Conservation (phyloP, 768 basidiomycete genomes). For the Xanthoconium purpureum region DNA sequence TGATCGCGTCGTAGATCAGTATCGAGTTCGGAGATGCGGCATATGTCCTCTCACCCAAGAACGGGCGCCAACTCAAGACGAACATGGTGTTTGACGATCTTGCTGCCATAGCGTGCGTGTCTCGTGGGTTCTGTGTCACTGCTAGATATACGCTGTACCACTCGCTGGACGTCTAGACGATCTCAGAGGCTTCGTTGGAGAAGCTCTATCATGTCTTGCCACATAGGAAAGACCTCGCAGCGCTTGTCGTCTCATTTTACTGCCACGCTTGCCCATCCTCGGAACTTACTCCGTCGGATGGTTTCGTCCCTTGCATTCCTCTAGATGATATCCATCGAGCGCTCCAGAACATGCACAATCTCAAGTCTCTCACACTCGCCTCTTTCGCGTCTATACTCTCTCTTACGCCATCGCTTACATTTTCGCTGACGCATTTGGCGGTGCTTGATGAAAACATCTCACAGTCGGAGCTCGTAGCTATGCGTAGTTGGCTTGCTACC, state of each 20-base stretch:
- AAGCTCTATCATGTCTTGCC: slow-evolving; percentile 23
- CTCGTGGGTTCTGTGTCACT: slow-evolving; percentile 18
- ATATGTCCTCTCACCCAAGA: slow-evolving; percentile 82
- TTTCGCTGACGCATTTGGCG: slow-evolving; percentile 26
- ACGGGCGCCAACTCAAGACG: slow-evolving; percentile 60
- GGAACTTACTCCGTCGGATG: slow-evolving; percentile 5
- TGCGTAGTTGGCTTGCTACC: slow-evolving; percentile 24
- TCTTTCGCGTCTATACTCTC: slow-evolving; percentile 25
- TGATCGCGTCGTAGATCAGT: slow-evolving; percentile 62
- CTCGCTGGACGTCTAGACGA: slow-evolving; percentile 17
- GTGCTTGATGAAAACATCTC: slow-evolving; percentile 27
- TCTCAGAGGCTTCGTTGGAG: slow-evolving; percentile 10
- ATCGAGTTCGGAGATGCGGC: slow-evolving; percentile 91
- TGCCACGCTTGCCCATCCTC: slow-evolving; percentile 25
- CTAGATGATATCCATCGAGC: slow-evolving; percentile 21
- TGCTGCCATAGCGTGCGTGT: slow-evolving; percentile 21
- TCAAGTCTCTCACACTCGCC: slow-evolving; percentile 25
- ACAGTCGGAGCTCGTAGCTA: slow-evolving; percentile 16
- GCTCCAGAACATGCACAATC: slow-evolving; percentile 30
- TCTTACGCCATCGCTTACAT: slow-evolving; percentile 15
- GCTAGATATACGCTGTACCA: slow-evolving; percentile 25
- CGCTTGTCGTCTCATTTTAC: slow-evolving; percentile 21
- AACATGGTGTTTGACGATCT: slow-evolving; percentile 70
- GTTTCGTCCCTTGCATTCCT: slow-evolving; percentile 4
- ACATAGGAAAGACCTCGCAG: slow-evolving; percentile 18